Evolutionary conservation across 176 grass and related monocot genomes (phyloP).

Genomic region (Aegilops tauschii): DNA sequence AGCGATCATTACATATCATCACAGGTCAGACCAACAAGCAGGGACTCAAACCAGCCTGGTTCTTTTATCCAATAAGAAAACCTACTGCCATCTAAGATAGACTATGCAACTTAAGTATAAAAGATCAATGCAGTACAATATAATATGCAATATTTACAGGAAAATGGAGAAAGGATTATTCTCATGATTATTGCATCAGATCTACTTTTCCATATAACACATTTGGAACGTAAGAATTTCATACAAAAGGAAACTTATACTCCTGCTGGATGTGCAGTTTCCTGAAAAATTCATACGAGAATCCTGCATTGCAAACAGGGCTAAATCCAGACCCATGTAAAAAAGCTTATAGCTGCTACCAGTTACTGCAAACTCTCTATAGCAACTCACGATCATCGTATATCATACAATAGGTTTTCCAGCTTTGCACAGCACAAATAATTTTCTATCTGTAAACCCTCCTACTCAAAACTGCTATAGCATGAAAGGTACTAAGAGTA

Average conservation of each 20-base stretch:
- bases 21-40: background rate
- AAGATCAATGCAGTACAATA: background rate
- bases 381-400: background rate
- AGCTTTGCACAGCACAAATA: background rate
- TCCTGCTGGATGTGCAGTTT: background rate
- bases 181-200: constrained; percentile 3
- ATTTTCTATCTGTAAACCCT: background rate
- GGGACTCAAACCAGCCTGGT: background rate
- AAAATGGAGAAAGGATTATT: background rate
- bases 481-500: background rate
- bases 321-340: background rate
- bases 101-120: background rate
- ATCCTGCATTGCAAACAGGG: background rate
- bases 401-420: background rate
- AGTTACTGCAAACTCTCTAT: background rate
- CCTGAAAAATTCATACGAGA: background rate
- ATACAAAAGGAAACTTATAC: background rate
- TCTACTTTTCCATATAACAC: background rate
- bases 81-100: background rate
- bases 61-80: constrained; percentile 5
- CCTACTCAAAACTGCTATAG: background rate
- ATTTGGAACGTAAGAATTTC: background rate
- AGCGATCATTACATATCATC: background rate
- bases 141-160: background rate
- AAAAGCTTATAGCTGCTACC: background rate